A percentile compares a stretch with the other conserved stretches of the same genome.
These are phyloP conservation scores for Mucor ambiguus DNA, from an alignment of 371 early-diverging fungal genomes.

Conservation along the genomic window DNA sequence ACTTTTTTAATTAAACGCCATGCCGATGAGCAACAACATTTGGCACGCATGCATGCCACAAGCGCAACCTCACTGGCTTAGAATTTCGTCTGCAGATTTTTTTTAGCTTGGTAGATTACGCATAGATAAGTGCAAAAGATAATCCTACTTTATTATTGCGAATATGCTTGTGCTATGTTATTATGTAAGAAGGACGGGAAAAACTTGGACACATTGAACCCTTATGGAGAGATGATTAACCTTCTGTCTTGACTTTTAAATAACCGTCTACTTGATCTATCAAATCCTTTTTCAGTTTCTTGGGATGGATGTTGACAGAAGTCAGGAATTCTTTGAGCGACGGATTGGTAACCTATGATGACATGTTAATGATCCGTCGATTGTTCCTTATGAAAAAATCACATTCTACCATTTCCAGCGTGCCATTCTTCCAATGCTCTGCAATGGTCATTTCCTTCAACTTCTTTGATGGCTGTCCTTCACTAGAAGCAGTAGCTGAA, in stretches of 20 bases:
- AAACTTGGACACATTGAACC: neutral
- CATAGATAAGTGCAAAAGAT: neutral
- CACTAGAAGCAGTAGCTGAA: neutral
- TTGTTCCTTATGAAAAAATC: neutral
- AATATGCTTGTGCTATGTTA: neutral
- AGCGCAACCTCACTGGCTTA: neutral
- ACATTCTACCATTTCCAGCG: neutral
- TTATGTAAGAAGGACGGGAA: constrained; percentile 1
- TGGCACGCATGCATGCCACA: neutral
- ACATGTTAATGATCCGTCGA: neutral
- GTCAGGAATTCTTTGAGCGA: constrained; percentile 53
- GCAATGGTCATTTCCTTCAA: neutral
- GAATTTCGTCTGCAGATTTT: neutral
- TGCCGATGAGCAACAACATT: neutral
- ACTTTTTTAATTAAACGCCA: neutral
- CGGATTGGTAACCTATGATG: constrained; percentile 44
- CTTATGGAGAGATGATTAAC: constrained; percentile 32
- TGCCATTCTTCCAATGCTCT: constrained; percentile 10
- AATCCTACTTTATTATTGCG: neutral
- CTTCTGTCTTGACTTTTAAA: constrained; percentile 15
- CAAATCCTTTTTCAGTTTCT: constrained; percentile 54
- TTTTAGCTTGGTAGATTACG: neutral
- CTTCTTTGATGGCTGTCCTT: neutral
- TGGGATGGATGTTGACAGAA: constrained; percentile 37
- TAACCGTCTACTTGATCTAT: constrained; percentile 42